Percentiles rank a stretch among this genome's conserved stretches.
Conservation (phyloP, 2,329 filamentous ascomycete genomes). For the Leptographium wingfieldii region DNA sequence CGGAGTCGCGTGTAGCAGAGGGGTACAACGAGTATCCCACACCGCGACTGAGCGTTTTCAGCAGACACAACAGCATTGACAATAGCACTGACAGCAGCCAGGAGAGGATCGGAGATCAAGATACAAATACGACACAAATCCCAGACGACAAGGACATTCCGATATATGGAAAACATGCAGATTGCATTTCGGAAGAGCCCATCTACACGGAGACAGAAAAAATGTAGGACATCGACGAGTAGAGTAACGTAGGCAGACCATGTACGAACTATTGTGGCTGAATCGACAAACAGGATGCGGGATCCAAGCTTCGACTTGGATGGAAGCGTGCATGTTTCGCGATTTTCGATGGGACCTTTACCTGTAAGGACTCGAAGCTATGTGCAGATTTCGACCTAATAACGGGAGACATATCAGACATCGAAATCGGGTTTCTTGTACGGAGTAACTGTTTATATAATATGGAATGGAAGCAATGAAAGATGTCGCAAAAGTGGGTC, state of each 20-base stretch:
- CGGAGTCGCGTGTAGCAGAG: constrained; percentile 4
- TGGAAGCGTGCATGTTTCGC: neutral
- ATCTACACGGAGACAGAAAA: neutral
- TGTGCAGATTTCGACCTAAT: neutral
- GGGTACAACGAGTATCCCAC: neutral
- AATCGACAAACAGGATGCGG: neutral
- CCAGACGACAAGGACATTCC: neutral
- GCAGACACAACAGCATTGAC: neutral
- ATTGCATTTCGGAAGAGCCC: neutral
- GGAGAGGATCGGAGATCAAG: neutral
- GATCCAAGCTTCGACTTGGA: no score
- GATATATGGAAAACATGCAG: neutral
- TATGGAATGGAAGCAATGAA: neutral
- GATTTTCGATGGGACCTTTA: neutral
- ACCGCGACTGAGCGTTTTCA: neutral
- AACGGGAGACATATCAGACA: neutral
- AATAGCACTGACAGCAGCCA: neutral
- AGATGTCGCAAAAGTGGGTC: neutral
- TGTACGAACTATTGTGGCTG: neutral
- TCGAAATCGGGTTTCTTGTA: neutral
- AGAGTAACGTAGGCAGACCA: neutral
- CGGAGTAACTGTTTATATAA: neutral
- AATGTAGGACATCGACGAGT: neutral
- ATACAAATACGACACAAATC: neutral
- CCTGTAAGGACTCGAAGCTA: neutral